These are phyloP conservation scores for Globisporangium acanthophoron DNA, from an alignment of 352 stramenopile genomes.

Conservation along the genomic window DNA sequence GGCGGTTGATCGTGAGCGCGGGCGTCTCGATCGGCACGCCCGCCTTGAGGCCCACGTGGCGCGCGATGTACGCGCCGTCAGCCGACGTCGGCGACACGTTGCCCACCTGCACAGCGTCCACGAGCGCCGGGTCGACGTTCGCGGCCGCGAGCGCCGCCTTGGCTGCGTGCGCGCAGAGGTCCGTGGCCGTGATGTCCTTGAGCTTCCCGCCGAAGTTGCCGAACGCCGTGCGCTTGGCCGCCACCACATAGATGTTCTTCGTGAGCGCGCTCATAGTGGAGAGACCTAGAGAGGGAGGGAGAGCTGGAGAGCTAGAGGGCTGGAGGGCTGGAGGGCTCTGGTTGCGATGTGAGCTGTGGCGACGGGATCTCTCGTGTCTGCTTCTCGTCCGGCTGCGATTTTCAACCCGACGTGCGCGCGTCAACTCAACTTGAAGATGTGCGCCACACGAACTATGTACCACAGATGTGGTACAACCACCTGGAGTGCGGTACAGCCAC, in stretches of 20 bases:
- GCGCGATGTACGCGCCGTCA: conserved; percentile 93
- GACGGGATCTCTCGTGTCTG: background rate
- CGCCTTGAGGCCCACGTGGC: conserved; percentile 93
- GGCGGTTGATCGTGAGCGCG: conserved; percentile 95
- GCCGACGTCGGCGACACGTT: conserved; percentile 95
- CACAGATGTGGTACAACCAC: no score
- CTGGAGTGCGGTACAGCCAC: no score
- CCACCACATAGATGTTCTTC: conserved; percentile 94
- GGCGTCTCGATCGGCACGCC: conserved; percentile 88
- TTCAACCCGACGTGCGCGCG: background rate
- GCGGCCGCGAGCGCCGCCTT: conserved; percentile 77
- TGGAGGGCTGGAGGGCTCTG: background rate
- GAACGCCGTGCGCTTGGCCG: conserved; percentile 95
- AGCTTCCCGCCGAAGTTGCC: conserved; percentile 93
- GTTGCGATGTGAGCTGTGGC: conserved; percentile 1
- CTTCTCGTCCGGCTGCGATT: background rate
- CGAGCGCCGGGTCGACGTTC: conserved; percentile 79
- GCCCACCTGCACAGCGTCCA: conserved; percentile 94
- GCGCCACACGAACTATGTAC: no score
- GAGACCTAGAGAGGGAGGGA: background rate
- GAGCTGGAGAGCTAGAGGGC: background rate
- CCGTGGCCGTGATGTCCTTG: conserved; percentile 89
- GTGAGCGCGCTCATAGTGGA: conserved; percentile 31
- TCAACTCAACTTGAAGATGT: background rate
- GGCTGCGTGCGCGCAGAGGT: conserved; percentile 85